These are phyloP conservation scores for Davidsoniella eucalypti DNA, from an alignment of 2,329 filamentous ascomycete genomes.

Conservation along the genomic window DNA sequence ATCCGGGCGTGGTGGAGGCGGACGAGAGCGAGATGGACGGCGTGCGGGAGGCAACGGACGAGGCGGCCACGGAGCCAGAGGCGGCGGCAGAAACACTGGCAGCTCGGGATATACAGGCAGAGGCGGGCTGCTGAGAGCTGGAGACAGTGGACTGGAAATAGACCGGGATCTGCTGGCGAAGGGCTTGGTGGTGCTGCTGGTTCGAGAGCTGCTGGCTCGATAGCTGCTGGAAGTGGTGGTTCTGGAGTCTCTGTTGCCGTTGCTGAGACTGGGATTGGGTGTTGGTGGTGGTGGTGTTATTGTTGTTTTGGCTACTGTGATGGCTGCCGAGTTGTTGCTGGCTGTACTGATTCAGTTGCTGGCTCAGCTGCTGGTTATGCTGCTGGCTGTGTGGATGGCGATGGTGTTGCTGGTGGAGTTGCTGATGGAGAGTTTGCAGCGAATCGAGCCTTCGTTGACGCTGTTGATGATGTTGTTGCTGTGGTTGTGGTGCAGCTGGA, in stretches of 20 bases:
- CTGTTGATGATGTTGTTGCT: constrained; percentile 13
- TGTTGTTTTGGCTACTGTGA: constrained; percentile 10
- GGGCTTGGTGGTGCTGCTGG: constrained; percentile 3
- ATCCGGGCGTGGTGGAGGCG: constrained; percentile 1
- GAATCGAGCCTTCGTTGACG: neutral
- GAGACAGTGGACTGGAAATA: neutral
- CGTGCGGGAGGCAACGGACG: constrained; percentile 5
- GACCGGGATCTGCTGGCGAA: neutral
- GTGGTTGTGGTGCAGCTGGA: constrained; percentile 7
- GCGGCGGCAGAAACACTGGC: neutral
- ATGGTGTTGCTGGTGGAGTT: constrained; percentile 4
- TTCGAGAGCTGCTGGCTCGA: neutral
- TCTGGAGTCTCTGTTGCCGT: neutral
- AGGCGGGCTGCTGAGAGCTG: neutral
- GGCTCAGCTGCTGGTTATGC: neutral
- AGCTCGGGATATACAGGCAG: neutral
- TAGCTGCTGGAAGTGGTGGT: constrained; percentile 1
- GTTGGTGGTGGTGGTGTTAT: constrained; percentile 11
- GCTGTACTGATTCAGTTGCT: constrained; percentile 12
- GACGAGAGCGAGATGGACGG: constrained; percentile 3
- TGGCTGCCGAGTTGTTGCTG: constrained; percentile 11
- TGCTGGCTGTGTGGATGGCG: constrained; percentile 14
- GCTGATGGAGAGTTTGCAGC: neutral
- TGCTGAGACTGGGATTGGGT: constrained; percentile 1
- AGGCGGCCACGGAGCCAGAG: neutral